These are phyloP conservation scores for Pleurotus giganteus DNA, from an alignment of 768 basidiomycete species.

Conservation along the genomic window DNA sequence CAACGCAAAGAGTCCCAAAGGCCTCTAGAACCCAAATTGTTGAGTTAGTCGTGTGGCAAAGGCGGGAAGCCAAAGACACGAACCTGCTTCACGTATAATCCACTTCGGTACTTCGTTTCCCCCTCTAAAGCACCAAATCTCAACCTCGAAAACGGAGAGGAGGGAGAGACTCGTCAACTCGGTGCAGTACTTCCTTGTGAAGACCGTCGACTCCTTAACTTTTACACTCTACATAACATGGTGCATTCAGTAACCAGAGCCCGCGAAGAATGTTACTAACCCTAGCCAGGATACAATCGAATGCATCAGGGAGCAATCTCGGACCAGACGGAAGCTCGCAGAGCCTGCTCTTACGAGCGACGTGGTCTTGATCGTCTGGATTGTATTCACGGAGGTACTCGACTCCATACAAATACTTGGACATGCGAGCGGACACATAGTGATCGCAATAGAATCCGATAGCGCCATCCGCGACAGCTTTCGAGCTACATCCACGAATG, in stretches of 20 bases:
- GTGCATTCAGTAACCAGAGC: not conserved
- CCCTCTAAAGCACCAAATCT: slow-evolving; percentile 84
- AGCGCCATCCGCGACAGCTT: slow-evolving; percentile 82
- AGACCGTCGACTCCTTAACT: slow-evolving; percentile 81
- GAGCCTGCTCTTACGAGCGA: slow-evolving; percentile 58
- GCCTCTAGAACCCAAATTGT: slow-evolving; percentile 39
- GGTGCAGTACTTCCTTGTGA: slow-evolving; percentile 79
- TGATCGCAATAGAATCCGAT: slow-evolving; percentile 85
- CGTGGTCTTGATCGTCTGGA: slow-evolving; percentile 62
- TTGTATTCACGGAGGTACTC: slow-evolving; percentile 74
- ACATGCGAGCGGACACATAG: slow-evolving; percentile 78
- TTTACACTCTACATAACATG: slow-evolving; percentile 52
- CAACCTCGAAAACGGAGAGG: slow-evolving; percentile 78
- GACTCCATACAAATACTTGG: slow-evolving; percentile 81
- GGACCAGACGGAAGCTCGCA: slow-evolving; percentile 79
- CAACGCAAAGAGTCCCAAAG: slow-evolving; percentile 76
- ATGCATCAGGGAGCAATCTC: slow-evolving; percentile 75
- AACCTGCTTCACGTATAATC: slow-evolving; percentile 63
- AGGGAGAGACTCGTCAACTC: slow-evolving; percentile 76
- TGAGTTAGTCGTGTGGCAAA: not conserved
- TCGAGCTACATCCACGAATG: slow-evolving; percentile 50
- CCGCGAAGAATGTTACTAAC: slow-evolving; percentile 34
- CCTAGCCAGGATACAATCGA: slow-evolving; percentile 74
- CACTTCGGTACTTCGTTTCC: slow-evolving; percentile 68
- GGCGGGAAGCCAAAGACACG: slow-evolving; percentile 17